These are phyloP conservation scores for Backusella australiensis DNA, from an alignment of 192 early-diverging fungal genomes.

Conservation along the genomic window DNA sequence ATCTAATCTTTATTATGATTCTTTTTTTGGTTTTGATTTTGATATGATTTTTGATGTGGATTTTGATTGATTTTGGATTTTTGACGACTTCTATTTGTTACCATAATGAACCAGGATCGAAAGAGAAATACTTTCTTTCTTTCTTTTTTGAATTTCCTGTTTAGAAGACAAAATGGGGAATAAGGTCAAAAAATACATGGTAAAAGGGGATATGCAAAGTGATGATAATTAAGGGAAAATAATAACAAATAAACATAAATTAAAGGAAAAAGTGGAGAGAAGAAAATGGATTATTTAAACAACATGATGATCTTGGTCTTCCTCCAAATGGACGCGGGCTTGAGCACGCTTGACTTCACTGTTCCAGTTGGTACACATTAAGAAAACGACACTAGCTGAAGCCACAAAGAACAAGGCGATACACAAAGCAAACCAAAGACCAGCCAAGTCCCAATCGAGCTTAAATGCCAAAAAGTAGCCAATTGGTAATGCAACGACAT, in stretches of 20 bases:
- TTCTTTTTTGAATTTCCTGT: not conserved
- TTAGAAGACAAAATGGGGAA: not conserved
- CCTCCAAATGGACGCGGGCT: constrained; percentile 20
- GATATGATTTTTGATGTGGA: not conserved
- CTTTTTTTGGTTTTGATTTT: not conserved
- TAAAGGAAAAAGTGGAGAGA: not conserved
- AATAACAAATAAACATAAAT: not conserved
- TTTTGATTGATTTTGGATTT: not conserved
- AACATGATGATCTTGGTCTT: not conserved
- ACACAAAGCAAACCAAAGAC: constrained; percentile 62
- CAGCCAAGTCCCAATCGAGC: constrained; percentile 51
- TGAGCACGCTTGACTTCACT: constrained; percentile 17
- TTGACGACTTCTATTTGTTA: not conserved
- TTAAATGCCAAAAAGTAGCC: constrained; percentile 57
- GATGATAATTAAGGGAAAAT: not conserved
- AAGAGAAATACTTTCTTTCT: not conserved
- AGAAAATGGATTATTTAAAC: not conserved
- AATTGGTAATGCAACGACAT: constrained; percentile 66
- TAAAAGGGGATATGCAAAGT: not conserved
- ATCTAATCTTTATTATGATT: not conserved
- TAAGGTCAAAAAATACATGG: not conserved
- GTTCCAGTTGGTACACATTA: constrained; percentile 25
- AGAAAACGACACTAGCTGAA: constrained; percentile 3
- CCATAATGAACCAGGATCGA: not conserved
- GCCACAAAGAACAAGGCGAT: constrained; percentile 37